These are phyloP conservation scores for Apiotrichum akiyoshidainum DNA, from an alignment of 1,284 basidiomycete species.

Conservation along the genomic window DNA sequence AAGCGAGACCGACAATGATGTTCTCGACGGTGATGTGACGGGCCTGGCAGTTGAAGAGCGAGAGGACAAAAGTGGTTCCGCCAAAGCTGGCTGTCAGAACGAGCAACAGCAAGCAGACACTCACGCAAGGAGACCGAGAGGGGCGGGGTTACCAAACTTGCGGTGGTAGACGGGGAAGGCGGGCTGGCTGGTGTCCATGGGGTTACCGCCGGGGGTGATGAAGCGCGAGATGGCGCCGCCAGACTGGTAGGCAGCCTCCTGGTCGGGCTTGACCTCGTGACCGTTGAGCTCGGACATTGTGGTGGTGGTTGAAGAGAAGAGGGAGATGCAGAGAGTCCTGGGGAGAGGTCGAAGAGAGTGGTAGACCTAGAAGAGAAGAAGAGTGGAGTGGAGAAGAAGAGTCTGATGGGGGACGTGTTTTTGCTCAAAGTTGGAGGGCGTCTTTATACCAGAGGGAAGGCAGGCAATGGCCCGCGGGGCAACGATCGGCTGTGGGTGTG, in stretches of 20 bases:
- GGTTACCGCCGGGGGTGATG: constrained; percentile 27
- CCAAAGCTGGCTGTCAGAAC: constrained; percentile 42
- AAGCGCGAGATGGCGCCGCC: constrained; percentile 21
- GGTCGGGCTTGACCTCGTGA: constrained; percentile 10
- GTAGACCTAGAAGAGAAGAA: no score
- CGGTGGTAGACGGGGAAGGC: constrained; percentile 50
- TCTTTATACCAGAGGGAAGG: no score
- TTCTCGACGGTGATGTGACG: constrained; percentile 58
- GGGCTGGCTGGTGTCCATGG: constrained; percentile 28
- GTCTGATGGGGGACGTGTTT: neutral
- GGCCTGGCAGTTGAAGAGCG: constrained; percentile 49
- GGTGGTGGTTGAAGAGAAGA: neutral
- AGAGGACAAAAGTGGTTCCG: constrained; percentile 57
- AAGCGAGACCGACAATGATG: constrained; percentile 77
- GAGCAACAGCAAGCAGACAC: constrained; percentile 2
- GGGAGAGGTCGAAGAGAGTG: neutral
- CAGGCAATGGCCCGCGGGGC: neutral
- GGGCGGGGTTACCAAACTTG: constrained; percentile 56
- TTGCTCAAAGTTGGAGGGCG: no score
- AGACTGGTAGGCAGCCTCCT: constrained; percentile 11
- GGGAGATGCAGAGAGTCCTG: neutral
- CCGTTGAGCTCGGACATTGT: constrained; percentile 18
- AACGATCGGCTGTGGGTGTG: neutral
- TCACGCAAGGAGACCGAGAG: constrained; percentile 53
- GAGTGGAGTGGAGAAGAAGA: neutral